Base-by-base conservation (phyloP, 1,139 yeast species). In the Hansenula sp. region DNA sequence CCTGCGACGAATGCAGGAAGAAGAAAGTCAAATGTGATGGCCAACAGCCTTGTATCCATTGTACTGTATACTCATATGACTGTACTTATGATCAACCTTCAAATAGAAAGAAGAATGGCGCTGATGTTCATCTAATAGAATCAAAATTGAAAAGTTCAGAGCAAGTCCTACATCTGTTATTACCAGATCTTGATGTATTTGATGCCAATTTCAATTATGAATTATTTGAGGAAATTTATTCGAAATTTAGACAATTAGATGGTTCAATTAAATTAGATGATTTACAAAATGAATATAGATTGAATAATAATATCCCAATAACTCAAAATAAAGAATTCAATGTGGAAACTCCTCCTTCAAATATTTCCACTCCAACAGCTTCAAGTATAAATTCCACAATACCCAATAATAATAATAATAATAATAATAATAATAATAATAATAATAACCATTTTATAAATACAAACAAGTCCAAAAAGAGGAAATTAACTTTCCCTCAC, bases 11-110 rank as follows among this genome's bases (percentile, higher is more conserved):
- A 51, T 90, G 96, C 63, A 58, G 73, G 33, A 78, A 84, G 67
- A 85, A 89, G 63, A 90, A 90, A 62, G 96, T 91, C 52, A 89
- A 88, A 61, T 90, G 98, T 66, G 96, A 90, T 52, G 96, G 96
- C 16, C 86, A 85, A 58, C 89, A 85, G 59, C 96, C 96, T 1
- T 90, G 96, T 66, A 85, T 89, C 38, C 96, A 89, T 61, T 90
- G 96, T 60, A 86, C 96, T 0, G 96, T 89, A 2, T 90, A 89
- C 63, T 81, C 89, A 10, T 87, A 84, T 62, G 75, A 74, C 47
- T 85, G 94, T 61, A 76, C 90, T 0, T 85, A 84, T 58, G 83
- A 82, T 57, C 85, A 83, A 57, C 93, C 93, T n/a, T 78, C 85
- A 32, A 75, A 79, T 49, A 67, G 93, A 43, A 77, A 79, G 56